Evolutionary conservation across 2,329 filamentous ascomycete species (phyloP).

Genomic region (Harringtonia lauricola): DNA sequence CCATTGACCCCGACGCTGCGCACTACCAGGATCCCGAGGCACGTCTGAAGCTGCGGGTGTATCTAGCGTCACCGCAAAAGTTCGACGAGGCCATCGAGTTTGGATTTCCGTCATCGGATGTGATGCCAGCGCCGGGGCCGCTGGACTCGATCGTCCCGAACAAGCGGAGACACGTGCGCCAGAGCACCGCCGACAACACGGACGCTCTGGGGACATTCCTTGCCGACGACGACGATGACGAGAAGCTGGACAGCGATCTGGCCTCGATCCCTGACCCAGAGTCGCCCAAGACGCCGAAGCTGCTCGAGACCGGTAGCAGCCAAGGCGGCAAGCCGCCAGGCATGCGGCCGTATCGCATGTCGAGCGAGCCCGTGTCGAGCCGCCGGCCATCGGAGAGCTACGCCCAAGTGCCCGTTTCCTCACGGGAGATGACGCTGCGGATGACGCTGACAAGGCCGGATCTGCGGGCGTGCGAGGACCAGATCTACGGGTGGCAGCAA

Average conservation of each 20-base stretch:
- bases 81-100: slow-evolving; percentile 94
- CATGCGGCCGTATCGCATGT: slow-evolving; percentile 10
- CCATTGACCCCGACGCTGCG: slow-evolving; percentile 60
- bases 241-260: slow-evolving; percentile 48
- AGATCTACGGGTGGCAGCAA: slow-evolving; percentile 59
- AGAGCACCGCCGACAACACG: slow-evolving; percentile 31
- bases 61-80: slow-evolving; percentile 80
- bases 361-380: slow-evolving; percentile 4
- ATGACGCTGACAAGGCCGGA: slow-evolving; percentile 93
- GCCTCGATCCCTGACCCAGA: slow-evolving; percentile 45
- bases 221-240: slow-evolving; percentile 26
- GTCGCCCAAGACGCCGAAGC: slow-evolving; percentile 45
- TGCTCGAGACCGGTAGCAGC: slow-evolving; percentile 24
- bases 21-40: slow-evolving; percentile 90
- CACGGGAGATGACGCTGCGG: slow-evolving; percentile 85
- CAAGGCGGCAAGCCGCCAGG: not conserved
- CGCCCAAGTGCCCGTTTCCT: slow-evolving; percentile 41
- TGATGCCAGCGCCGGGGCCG: slow-evolving; percentile 17
- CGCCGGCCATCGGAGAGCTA: slow-evolving; percentile 27
- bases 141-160: slow-evolving; percentile 12
- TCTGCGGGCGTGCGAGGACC: slow-evolving; percentile 62
- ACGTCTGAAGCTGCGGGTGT: slow-evolving; percentile 72
- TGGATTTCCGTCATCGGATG: slow-evolving; percentile 65
- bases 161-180: slow-evolving; percentile 14
- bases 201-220: slow-evolving; percentile 45